phyloP scores from a whole-genome alignment of 768 basidiomycete species.

The Amanita molliuscula region DNA sequence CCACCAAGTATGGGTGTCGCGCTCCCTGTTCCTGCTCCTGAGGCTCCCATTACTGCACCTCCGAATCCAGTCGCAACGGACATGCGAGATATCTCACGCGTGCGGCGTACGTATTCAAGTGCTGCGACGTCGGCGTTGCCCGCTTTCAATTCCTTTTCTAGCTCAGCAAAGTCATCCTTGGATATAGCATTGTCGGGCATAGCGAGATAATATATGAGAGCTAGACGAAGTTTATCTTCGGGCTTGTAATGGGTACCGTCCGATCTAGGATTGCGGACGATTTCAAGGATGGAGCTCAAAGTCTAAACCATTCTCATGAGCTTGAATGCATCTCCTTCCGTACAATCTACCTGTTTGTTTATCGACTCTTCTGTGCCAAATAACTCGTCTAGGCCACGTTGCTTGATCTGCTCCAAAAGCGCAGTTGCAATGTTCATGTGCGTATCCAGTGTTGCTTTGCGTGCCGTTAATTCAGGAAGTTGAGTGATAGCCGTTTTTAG shows the following conservation, averaged over 20 bases:
- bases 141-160: constrained; percentile 79
- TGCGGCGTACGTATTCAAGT: constrained; percentile 87
- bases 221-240: constrained; percentile 85
- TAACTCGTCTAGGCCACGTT: constrained; percentile 89
- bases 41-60: background rate
- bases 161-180: constrained; percentile 81
- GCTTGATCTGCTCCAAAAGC: constrained; percentile 90
- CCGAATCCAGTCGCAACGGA: constrained; percentile 38
- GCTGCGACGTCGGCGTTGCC: constrained; percentile 73
- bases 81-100: constrained; percentile 91
- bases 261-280: constrained; percentile 63
- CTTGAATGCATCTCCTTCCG: background rate
- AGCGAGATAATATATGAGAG: constrained; percentile 92
- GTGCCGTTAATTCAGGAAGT: constrained; percentile 90
- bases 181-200: constrained; percentile 69
- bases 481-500: constrained; percentile 96
- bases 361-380: constrained; percentile 94
- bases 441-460: constrained; percentile 93
- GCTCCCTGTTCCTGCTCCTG: constrained; percentile 31
- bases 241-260: constrained; percentile 52
- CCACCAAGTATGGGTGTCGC: constrained; percentile 56
- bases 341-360: constrained; percentile 57
- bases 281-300: constrained; percentile 72
- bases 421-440: constrained; percentile 99
- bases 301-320: constrained; percentile 32